These are phyloP conservation scores for Asterionellopsis glacialis DNA, from an alignment of 108 stramenopile genomes.

Conservation along the genomic window DNA sequence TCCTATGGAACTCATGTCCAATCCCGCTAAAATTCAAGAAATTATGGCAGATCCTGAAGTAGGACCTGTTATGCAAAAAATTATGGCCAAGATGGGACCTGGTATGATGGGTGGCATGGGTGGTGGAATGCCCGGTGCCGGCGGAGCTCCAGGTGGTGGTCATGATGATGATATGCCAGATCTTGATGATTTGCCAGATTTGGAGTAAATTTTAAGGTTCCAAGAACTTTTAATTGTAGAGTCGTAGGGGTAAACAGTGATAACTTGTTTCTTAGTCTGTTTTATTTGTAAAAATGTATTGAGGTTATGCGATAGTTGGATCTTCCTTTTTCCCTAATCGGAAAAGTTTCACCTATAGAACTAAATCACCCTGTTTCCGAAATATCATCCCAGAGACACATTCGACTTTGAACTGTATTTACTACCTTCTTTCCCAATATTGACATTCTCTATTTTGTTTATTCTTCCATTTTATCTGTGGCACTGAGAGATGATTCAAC, in stretches of 20 bases:
- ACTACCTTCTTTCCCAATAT: no score
- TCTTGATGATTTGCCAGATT: slow-evolving; percentile 70
- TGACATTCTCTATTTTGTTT: background rate
- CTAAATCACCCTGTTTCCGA: no score
- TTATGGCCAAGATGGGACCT: slow-evolving; percentile 68
- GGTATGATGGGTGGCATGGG: slow-evolving; percentile 41
- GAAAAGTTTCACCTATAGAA: no score
- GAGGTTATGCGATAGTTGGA: no score
- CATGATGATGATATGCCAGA: slow-evolving; percentile 67
- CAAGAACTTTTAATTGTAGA: background rate
- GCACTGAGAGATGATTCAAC: slow-evolving; percentile 61
- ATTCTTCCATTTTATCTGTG: slow-evolving; percentile 30
- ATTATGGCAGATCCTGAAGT: slow-evolving; percentile 89
- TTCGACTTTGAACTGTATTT: no score
- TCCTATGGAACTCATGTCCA: slow-evolving; percentile 66
- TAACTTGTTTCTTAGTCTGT: background rate
- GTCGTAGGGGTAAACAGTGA: background rate
- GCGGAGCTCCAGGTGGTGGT: slow-evolving; percentile 32
- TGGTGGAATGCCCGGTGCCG: slow-evolving; percentile 35
- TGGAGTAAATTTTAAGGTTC: slow-evolving; percentile 23
- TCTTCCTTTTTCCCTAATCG: no score
- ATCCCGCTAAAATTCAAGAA: slow-evolving; percentile 81
- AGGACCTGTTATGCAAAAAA: slow-evolving; percentile 79
- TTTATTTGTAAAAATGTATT: no score
- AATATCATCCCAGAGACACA: no score